Evolutionary conservation across 2,329 filamentous ascomycete genomes (phyloP).

Genomic region (Pseudogymnoascus sp.): DNA sequence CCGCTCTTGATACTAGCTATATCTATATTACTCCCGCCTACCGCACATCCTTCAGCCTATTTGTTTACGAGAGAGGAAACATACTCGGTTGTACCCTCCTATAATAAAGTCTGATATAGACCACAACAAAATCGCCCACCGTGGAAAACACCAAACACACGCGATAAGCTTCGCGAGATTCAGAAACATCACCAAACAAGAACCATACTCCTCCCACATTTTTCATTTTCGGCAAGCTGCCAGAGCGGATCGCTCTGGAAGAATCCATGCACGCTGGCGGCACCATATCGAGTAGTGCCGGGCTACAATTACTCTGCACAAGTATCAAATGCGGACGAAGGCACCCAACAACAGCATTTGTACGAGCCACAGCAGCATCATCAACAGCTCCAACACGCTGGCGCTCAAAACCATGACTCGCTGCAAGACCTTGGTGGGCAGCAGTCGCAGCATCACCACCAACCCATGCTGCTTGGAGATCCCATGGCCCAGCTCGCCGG

Average conservation of each 20-base stretch:
- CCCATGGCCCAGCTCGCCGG: conserved; percentile 45
- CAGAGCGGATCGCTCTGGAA: conserved; percentile 70
- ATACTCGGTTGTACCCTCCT: conserved; percentile 18
- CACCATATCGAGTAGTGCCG: conserved; percentile 61
- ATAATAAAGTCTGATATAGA: conserved; percentile 27
- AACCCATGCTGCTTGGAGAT: conserved; percentile 47
- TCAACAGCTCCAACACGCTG: conserved; percentile 27
- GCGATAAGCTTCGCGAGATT: conserved; percentile 21
- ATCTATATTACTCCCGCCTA: neutral
- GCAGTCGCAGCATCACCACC: conserved; percentile 42
- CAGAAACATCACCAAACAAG: conserved; percentile 23
- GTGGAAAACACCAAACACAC: conserved; percentile 25
- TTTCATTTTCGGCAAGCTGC: conserved; percentile 59
- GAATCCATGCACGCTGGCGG: conserved; percentile 67
- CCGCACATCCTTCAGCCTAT: neutral
- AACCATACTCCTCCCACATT: conserved; percentile 30
- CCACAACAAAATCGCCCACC: conserved; percentile 24
- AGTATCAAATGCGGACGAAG: conserved; percentile 55
- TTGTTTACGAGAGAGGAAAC: neutral
- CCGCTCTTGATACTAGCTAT: conserved; percentile 5
- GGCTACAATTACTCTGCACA: conserved; percentile 68
- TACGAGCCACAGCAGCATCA: conserved; percentile 46
- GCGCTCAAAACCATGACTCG: conserved; percentile 25
- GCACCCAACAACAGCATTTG: conserved; percentile 54
- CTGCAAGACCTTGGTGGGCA: conserved; percentile 35